These are phyloP conservation scores for Ramularia collo-cygni DNA, from an alignment of 2,329 filamentous ascomycete genomes.

Conservation along the genomic window DNA sequence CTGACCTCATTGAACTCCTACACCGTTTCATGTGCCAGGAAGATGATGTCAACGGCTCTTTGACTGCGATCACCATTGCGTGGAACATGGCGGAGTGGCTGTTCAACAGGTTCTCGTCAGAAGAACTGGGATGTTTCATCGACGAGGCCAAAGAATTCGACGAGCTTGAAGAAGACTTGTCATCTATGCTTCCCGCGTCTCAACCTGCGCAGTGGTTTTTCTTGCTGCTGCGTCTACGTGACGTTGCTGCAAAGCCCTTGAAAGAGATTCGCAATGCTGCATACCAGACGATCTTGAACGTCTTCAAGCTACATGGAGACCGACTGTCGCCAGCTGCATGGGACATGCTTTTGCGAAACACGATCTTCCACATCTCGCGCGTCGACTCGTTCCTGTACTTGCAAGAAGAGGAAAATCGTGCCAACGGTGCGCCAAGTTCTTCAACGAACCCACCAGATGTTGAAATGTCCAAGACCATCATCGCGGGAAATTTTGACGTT, in stretches of 20 bases:
- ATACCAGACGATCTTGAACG: conserved; percentile 82
- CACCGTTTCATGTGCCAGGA: conserved; percentile 83
- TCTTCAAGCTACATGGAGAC: conserved; percentile 86
- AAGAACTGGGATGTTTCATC: conserved; percentile 27
- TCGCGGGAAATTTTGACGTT: conserved; percentile 65
- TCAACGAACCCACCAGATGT: conserved; percentile 9
- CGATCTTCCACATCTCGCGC: conserved; percentile 69
- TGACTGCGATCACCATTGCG: conserved; percentile 94
- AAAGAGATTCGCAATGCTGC: conserved; percentile 78
- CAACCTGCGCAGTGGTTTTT: conserved; percentile 67
- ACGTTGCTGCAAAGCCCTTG: conserved; percentile 63
- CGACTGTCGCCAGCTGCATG: conserved; percentile 71
- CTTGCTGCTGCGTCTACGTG: conserved; percentile 62
- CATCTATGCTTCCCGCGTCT: conserved; percentile 6
- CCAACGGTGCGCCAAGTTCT: not conserved
- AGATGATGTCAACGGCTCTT: conserved; percentile 88
- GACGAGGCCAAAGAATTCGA: conserved; percentile 16
- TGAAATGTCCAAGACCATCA: conserved; percentile 66
- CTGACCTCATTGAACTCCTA: conserved; percentile 79
- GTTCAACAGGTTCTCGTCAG: conserved; percentile 41
- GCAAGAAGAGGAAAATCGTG: conserved; percentile 4
- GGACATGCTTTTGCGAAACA: conserved; percentile 72
- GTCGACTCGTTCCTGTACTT: conserved; percentile 31
- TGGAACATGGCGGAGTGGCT: conserved; percentile 93
- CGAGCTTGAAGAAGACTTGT: conserved; percentile 17